phyloP scores from a whole-genome alignment of 2,329 filamentous ascomycete species.

The Microdochium nivale region DNA sequence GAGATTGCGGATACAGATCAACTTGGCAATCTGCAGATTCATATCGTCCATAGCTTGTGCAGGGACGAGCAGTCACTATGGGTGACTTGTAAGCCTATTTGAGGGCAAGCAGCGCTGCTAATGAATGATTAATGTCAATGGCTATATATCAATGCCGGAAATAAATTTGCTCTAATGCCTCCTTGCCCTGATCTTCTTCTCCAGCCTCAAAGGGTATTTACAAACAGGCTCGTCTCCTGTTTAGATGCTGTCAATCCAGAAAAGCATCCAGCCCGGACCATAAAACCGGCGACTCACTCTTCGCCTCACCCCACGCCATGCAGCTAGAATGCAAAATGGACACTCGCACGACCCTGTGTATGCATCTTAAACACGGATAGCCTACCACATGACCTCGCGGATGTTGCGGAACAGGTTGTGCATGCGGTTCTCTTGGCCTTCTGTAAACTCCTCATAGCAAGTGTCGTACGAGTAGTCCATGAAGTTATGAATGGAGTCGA shows the following conservation, averaged over 20 bases:
- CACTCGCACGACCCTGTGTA: neutral
- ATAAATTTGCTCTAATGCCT: neutral
- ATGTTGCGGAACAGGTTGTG: neutral
- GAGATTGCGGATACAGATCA: too few relatives aligned
- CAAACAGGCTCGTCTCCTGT: neutral
- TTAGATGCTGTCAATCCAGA: neutral
- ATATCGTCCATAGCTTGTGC: too few relatives aligned
- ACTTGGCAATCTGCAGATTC: neutral
- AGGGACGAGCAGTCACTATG: too few relatives aligned
- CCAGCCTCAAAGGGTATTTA: neutral
- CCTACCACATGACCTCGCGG: neutral
- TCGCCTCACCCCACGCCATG: neutral
- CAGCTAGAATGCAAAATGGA: neutral
- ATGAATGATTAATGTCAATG: neutral
- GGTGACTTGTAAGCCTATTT: too few relatives aligned
- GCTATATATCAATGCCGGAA: neutral
- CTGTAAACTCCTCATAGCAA: constrained; percentile 30
- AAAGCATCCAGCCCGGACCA: neutral
- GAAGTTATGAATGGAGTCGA: constrained; percentile 25
- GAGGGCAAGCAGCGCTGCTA: neutral
- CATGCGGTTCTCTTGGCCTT: constrained; percentile 21
- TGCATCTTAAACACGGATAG: neutral
- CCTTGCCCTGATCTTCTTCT: neutral
- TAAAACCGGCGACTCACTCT: neutral
- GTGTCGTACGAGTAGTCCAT: constrained; percentile 28